These are phyloP conservation scores for Paramyrothecium sp. DNA, from an alignment of 2,329 filamentous ascomycete species.

Conservation along the genomic window DNA sequence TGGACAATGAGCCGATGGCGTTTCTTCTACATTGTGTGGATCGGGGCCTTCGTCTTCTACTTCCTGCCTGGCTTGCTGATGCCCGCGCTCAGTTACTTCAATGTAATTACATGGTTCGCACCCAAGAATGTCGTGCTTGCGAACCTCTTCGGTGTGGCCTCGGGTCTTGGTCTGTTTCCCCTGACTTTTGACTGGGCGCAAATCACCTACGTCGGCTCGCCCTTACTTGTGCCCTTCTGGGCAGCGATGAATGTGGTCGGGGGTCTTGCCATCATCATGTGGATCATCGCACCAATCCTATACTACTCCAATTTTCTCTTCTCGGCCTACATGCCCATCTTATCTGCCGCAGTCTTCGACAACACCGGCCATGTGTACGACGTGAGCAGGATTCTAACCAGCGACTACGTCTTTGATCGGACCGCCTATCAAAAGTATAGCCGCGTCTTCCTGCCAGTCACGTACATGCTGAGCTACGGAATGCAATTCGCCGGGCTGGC, in stretches of 20 bases:
- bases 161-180: conserved; percentile 79
- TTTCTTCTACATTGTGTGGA: conserved; percentile 77
- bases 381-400: conserved; percentile 75
- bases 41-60: conserved; percentile 74
- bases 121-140: conserved; percentile 83
- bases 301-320: conserved; percentile 81
- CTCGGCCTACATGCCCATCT: conserved; percentile 82
- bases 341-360: conserved; percentile 83
- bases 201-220: conserved; percentile 84
- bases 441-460: conserved; percentile 80
- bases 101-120: conserved; percentile 83
- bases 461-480: conserved; percentile 83
- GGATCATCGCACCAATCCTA: conserved; percentile 75
- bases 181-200: conserved; percentile 92
- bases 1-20: conserved; percentile 82
- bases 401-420: conserved; percentile 75
- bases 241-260: conserved; percentile 81
- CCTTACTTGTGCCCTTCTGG: conserved; percentile 82
- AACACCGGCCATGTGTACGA: conserved; percentile 79
- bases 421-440: conserved; percentile 79
- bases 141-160: conserved; percentile 84
- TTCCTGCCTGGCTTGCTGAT: conserved; percentile 81
- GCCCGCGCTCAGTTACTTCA: conserved; percentile 86
- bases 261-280: conserved; percentile 79
- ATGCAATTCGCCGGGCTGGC: conserved; percentile 83